phyloP scores from a whole-genome alignment of 495 filamentous ascomycete genomes.

The Chlorociboria aeruginascens region DNA sequence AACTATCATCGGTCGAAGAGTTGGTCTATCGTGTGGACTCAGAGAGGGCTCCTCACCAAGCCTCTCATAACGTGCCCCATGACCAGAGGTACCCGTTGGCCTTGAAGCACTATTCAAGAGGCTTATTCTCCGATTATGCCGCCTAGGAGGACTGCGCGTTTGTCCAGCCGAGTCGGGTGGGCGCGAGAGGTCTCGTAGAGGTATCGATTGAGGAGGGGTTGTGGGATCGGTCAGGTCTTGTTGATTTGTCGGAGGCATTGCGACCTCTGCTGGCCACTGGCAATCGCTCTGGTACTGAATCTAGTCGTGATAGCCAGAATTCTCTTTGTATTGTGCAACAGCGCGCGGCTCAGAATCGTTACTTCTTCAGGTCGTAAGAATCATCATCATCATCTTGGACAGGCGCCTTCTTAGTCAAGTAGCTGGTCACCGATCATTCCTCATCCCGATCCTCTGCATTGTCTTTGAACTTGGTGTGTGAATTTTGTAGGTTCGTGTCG shows the following conservation, averaged over 20 bases:
- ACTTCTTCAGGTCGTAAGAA: conserved; percentile 9
- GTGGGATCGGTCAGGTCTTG: conserved; percentile 12
- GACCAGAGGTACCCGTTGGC: conserved; percentile 19
- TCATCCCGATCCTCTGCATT: background rate
- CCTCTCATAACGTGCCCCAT: conserved; percentile 19
- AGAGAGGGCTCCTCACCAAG: conserved; percentile 13
- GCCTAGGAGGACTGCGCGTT: conserved; percentile 12
- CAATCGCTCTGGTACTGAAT: conserved; percentile 7
- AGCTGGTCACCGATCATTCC: background rate
- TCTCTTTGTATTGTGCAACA: background rate
- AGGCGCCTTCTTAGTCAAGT: background rate
- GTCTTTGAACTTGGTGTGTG: background rate
- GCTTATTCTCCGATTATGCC: conserved; percentile 22
- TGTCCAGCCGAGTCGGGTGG: conserved; percentile 34
- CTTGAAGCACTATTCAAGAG: conserved; percentile 22
- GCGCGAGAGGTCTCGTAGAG: conserved; percentile 67
- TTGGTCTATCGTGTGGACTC: conserved; percentile 10
- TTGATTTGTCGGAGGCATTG: conserved; percentile 15
- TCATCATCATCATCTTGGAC: conserved; percentile 7
- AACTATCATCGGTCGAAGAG: background rate
- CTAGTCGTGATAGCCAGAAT: background rate
- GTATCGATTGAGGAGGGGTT: conserved; percentile 58
- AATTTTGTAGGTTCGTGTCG: background rate
- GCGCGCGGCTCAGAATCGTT: background rate
- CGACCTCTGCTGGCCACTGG: conserved; percentile 11